Conservation (phyloP, 1,139 yeast species). For the Zygotorulaspora mrakii region DNA sequence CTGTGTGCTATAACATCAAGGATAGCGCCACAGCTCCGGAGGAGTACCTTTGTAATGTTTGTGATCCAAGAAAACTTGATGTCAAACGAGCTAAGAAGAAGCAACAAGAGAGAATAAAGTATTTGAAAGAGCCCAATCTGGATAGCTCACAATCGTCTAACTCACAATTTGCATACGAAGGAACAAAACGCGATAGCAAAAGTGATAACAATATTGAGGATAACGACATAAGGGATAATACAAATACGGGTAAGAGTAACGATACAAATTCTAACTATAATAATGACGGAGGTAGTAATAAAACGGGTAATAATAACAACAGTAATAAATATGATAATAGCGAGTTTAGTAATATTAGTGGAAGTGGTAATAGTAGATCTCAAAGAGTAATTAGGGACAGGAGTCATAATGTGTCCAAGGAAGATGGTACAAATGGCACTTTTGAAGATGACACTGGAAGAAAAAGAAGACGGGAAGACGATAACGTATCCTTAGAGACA, state of each 20-base stretch:
- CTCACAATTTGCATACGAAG: conserved; percentile 3
- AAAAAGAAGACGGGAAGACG: conserved; percentile 12
- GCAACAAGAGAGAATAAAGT: conserved; percentile 42
- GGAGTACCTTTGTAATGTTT: conserved; percentile 73
- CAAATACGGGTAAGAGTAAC: background rate
- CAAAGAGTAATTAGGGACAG: conserved; percentile 16
- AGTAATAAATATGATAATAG: background rate
- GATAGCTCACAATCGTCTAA: background rate
- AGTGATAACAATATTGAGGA: conserved; percentile 1
- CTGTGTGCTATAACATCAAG: conserved; percentile 76
- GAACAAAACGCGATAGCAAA: conserved; percentile 3
- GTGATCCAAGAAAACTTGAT: conserved; percentile 63
- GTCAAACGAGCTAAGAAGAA: conserved; percentile 48
- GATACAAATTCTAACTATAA: conserved; percentile 2
- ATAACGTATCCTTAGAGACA: conserved; percentile 9
- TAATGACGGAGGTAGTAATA: background rate
- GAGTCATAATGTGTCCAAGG: conserved; percentile 18
- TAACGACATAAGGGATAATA: conserved; percentile 5
- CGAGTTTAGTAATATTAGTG: conserved; percentile 11
- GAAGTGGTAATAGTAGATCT: conserved; percentile 22
- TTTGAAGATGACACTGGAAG: conserved; percentile 22
- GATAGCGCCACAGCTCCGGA: conserved; percentile 78
- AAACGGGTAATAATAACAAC: background rate
- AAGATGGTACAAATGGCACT: conserved; percentile 23
- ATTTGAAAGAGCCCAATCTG: conserved; percentile 4